Evolutionary conservation across 106 monocot genomes (phyloP), one percentile per base, ranked within the genome.

Genomic region (Dioscorea dumetorum): DNA sequence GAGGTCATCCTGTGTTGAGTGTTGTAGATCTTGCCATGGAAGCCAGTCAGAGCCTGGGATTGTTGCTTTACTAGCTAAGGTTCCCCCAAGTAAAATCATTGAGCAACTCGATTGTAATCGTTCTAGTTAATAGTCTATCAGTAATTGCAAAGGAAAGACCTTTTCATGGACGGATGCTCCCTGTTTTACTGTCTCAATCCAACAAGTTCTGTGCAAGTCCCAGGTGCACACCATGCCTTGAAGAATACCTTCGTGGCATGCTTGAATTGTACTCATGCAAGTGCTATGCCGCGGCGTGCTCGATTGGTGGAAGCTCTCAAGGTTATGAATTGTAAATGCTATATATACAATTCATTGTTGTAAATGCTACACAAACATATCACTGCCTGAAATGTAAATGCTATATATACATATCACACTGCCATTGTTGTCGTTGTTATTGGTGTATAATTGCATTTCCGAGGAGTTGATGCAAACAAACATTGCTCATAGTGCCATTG

Each of bases 151-250:
- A 75, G 71, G 84, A 77, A 84, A 97, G 97, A 67, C 92, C 97
- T 78, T 97, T 87, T 73, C 92, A 92, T 80, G 97, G 97, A 14
- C 91, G 87, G 34, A 90, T 97, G 68, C 75, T 97, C 64, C 87
- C 97, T 58, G 92, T 92, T 77, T 74, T 97, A 60, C 92, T 61
- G 33, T 53, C 79, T 92, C 75, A 87, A 92, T 79, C 89, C 97
- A 16, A 66, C 82, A 70, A 87, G 73, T 63, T 76, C 87, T 66
- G 73, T 87, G 51, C 79, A 82, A 64, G 61, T 82, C 68, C 73
- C 83, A 53, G 77, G 70, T 82, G 81, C 92, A 57, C 75, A 86
- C 65, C 97, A 97, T 92, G 97, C 92, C 31, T 82, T 97, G 77
- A 97, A 89, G 77, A 89, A 73, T 82, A 89, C 92, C 56, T 92